Evolutionary conservation across 352 stramenopile genomes (phyloP).

Genomic region (Globisporangium viniferum): DNA sequence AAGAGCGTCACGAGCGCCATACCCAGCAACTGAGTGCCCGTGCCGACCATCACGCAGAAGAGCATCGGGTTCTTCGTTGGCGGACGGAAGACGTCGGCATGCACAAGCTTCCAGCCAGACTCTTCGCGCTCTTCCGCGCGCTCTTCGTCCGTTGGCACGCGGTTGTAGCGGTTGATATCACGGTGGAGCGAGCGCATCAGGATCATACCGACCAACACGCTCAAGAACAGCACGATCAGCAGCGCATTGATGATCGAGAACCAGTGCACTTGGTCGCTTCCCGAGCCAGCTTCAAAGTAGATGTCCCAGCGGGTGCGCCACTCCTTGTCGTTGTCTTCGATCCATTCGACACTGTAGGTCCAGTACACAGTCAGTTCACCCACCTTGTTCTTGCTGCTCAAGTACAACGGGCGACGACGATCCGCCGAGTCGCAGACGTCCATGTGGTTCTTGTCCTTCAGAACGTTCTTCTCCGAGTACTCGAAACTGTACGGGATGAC

Average conservation of each 20-base stretch:
- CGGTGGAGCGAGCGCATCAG: conserved; percentile 97
- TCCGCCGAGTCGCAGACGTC: conserved; percentile 67
- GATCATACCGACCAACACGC: conserved; percentile 99
- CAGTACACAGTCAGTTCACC: conserved; percentile 86
- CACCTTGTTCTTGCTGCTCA: conserved; percentile 81
- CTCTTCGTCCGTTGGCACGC: conserved; percentile 94
- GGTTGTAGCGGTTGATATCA: conserved; percentile 98
- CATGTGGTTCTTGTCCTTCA: conserved; percentile 71
- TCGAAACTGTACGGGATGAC: conserved; percentile 97
- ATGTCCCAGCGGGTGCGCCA: conserved; percentile 99
- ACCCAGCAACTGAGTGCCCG: conserved; percentile 95
- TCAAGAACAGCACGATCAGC: conserved; percentile 99
- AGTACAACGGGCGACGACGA: conserved; percentile 65
- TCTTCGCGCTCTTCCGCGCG: conserved; percentile 97
- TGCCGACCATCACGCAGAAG: conserved; percentile 96
- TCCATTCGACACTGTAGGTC: conserved; percentile 99
- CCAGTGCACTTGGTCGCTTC: conserved; percentile 97
- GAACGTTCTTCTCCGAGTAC: conserved; percentile 82
- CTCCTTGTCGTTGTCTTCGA: conserved; percentile 90
- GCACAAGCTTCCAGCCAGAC: conserved; percentile 99
- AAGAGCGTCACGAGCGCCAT: conserved; percentile 97
- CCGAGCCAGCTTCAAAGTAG: conserved; percentile 92
- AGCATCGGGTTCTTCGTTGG: conserved; percentile 95
- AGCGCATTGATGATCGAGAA: conserved; percentile 99
- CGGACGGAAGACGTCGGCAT: conserved; percentile 98